Evolutionary conservation across 129 eudicot species (phyloP).

Genomic region (Ambrosia artemisiifolia): DNA sequence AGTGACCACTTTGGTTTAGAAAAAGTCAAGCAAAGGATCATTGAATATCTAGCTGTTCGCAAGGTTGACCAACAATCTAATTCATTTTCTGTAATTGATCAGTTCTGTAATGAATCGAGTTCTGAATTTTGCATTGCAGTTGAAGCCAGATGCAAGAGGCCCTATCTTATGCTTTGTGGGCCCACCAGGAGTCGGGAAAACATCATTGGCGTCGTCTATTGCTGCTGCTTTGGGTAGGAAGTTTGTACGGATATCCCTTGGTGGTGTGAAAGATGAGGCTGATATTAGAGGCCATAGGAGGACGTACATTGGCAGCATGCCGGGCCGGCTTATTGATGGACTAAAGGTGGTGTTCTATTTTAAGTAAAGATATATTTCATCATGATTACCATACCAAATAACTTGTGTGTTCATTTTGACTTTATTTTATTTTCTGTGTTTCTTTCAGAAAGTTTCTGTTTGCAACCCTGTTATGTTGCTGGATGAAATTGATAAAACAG

Average conservation of each 20-base stretch:
- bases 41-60: constrained; percentile 96
- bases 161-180: constrained; percentile 97
- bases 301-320: constrained; percentile 98
- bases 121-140: constrained; percentile 48
- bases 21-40: constrained; percentile 91
- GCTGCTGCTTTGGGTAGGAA: constrained; percentile 96
- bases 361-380: not conserved
- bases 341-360: constrained; percentile 51
- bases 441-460: constrained; percentile 74
- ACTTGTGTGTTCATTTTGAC: constrained; percentile 7
- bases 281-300: constrained; percentile 98
- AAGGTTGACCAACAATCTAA: constrained; percentile 48
- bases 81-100: constrained; percentile 7
- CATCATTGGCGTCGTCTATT: constrained; percentile 97
- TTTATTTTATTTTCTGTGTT: not conserved
- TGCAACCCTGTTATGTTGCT: constrained; percentile 95
- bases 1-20: constrained; percentile 86
- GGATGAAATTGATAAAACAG: constrained; percentile 99
- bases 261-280: constrained; percentile 99
- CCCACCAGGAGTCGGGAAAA: constrained; percentile 99
- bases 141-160: constrained; percentile 94
- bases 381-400: not conserved
- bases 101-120: not conserved
- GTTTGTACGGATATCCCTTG: constrained; percentile 86
- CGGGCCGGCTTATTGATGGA: constrained; percentile 97